Evolutionary conservation across 768 basidiomycete species (phyloP), one percentile per base, ranked within the genome.

Genomic region (Mycena galericulata): DNA sequence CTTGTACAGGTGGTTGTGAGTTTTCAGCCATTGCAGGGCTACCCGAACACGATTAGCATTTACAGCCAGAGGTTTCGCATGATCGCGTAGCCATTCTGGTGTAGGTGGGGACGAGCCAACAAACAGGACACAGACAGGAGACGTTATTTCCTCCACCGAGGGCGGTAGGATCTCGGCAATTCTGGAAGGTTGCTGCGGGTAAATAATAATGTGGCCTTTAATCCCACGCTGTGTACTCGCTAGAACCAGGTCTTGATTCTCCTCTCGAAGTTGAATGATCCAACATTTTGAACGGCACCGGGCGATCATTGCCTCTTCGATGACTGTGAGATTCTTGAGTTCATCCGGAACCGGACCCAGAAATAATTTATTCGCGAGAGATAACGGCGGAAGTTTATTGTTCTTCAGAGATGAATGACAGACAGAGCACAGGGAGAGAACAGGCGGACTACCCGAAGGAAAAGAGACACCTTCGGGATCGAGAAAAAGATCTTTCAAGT

Each of bases 201-300:
- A 60, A 14, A 47, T 47, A 26, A 60, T 34, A 3, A 60, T 14
- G 22, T 60, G 58, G 18, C 58, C 58, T 47, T 60, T 60, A 20
- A 60, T 34, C 6, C 58, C 58, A 11, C 27, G 58, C 32, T 59
- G 58, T 2, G 58, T 32, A 68, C 22, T 15, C 45, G 1, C 14
- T 79, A 57, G 4, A 81, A 43, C 24, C 65, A 71, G 9, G 12
- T 54, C 38, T 12, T 61, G 36, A n/a, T 61, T 61, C 22, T 61
- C 46, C 27, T 61, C 60, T 34, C 22, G 2, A 9, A 61, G 47
- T 36, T 61, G 46, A 30, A 51, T 26, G 24, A 68, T 54, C 47
- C 58, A 62, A 15, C 54, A 41, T 32, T 69, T 70, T 4, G 65
- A 65, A 3, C 69, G 55, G 22, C 51, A 70, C 8, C 47, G 64